A percentile compares a stretch with the other conserved stretches of the same genome.
Conservation (phyloP, 2,329 filamentous ascomycete species). For the Colletotrichum euphorbiae region DNA sequence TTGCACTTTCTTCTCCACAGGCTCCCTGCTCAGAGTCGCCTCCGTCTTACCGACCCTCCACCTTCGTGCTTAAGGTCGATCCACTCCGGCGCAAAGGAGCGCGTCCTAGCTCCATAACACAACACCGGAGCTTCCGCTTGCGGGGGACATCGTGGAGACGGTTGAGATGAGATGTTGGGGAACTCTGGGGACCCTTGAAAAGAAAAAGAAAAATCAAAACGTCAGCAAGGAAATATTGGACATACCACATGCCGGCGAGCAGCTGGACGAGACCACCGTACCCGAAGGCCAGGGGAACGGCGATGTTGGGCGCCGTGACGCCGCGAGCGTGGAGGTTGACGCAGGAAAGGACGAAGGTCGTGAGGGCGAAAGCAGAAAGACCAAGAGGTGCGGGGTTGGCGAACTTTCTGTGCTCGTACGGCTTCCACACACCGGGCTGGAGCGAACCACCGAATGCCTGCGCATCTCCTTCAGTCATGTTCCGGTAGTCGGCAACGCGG, state of each 20-base stretch:
- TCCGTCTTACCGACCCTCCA: constrained; percentile 24
- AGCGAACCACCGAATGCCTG: constrained; percentile 77
- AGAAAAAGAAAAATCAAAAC: constrained; percentile 2
- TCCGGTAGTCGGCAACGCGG: constrained; percentile 38
- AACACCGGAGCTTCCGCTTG: constrained; percentile 29
- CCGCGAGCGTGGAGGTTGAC: constrained; percentile 77
- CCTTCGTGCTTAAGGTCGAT: not conserved
- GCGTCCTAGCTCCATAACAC: constrained; percentile 17
- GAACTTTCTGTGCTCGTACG: constrained; percentile 75
- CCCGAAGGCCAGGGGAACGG: constrained; percentile 75
- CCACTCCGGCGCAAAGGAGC: constrained; percentile 34
- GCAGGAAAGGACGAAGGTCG: constrained; percentile 81
- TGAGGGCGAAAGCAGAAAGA: constrained; percentile 82
- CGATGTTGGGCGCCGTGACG: constrained; percentile 72
- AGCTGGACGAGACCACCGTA: constrained; percentile 86
- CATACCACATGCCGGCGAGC: constrained; percentile 87
- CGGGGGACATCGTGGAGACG: constrained; percentile 34
- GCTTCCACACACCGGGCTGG: constrained; percentile 76
- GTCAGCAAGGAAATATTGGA: constrained; percentile 39
- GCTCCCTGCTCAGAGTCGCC: constrained; percentile 6
- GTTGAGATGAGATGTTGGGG: constrained; percentile 37
- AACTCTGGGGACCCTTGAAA: constrained; percentile 15
- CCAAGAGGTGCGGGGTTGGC: constrained; percentile 84
- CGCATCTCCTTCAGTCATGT: constrained; percentile 40
- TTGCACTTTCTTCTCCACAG: constrained; percentile 20